Base-by-base conservation (phyloP, 164 flowering plant genomes). In the Tetrastigma voinierianum region DNA sequence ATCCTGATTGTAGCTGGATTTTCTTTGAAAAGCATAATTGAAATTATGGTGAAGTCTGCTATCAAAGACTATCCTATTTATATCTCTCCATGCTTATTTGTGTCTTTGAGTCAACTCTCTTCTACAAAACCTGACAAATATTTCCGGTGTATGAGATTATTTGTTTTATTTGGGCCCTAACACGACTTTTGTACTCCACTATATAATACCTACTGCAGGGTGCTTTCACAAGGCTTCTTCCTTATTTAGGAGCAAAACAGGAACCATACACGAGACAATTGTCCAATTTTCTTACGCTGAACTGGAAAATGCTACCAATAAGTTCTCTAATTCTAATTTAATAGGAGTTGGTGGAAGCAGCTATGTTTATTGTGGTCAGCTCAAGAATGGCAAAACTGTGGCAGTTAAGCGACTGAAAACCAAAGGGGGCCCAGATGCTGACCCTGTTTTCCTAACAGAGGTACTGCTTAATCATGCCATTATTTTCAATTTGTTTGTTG, bases 311-410 rank as follows among this genome's bases (percentile, higher is more conserved):
- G 94, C 97, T 56, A 90, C 99, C 45, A 72, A 89, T 61, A 89
- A 73, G 72, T 95, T 95, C 74, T 89, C 91, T 51, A 69, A 76
- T 60, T 70, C 83, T 68, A 89, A 87, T 74, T 70, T 90, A 54
- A 74, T 92, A 47, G 99, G 98, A 61, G 73, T 83, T 67, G 99
- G 99, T 25, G 99, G 93, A 67, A 89, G 97, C 80, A 92, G 99
- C 80, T 79, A 73, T 72, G 99, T 95, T 14, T 92, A 90, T 71
- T 77, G 78, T 66, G 98, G 99, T 54, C 79, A 73, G 72, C 91
- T 95, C 19, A 86, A 70, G 75, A 90, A 89, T 80, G 97, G 96
- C 20, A 88, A 77, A 74, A 73, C 57, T 57, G 89, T 90, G 69
- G 98, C 99, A 46, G 69, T 95, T 21, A 95, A 95, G 81, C 71